Base-by-base conservation (phyloP, 2,329 filamentous ascomycete genomes). In the Gnomoniopsis smithogilvyi region DNA sequence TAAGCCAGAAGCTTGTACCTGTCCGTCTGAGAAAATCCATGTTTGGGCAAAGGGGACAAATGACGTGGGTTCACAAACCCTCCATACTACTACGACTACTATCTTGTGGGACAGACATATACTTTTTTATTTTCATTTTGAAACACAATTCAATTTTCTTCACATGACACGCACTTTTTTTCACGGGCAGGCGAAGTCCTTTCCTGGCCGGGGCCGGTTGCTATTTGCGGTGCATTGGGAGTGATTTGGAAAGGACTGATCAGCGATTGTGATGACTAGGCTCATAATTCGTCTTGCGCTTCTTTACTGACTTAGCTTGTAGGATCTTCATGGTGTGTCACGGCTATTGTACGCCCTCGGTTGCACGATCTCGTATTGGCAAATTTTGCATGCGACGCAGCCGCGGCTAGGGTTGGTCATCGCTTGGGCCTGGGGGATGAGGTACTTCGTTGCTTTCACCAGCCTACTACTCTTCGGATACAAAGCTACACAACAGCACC, bases 31-130 rank as follows among this genome's bases (percentile, higher is more conserved):
- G 11, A 22, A 45, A 45, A 45, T 19, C 19, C 43, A 45, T 45
- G 43, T 41, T 53, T 17, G 19, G 7, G 19, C n/a, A 22, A 30
- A 43, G 8, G 7, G 11, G 41, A 17, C 21, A 19, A 43, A 43
- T 50, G 33, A 3, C 10, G 47, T 7, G 17, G n/a, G 47, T 34
- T 15, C 47, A 30, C 17, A 50, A 12, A 8, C 47, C 24, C 24
- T 24, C 11, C 30, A 10, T 50, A 50, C 30, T 19, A 45, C 43
- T 43, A 21, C 45, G 15, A 55, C 30, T 38, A 30, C 43, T 52
- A 49, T 33, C 56, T 46, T 46, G 53, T 60, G 51, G 60, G 56
- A 60, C 57, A 62, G 60, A 62, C 60, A 62, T 61, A 61, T 51
- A 46, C 54, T 51, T 56, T 51, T 52, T 43, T 58, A 51, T 54